Conservation (phyloP, 1,139 yeast species). For the Suhomyces chickasaworum region DNA sequence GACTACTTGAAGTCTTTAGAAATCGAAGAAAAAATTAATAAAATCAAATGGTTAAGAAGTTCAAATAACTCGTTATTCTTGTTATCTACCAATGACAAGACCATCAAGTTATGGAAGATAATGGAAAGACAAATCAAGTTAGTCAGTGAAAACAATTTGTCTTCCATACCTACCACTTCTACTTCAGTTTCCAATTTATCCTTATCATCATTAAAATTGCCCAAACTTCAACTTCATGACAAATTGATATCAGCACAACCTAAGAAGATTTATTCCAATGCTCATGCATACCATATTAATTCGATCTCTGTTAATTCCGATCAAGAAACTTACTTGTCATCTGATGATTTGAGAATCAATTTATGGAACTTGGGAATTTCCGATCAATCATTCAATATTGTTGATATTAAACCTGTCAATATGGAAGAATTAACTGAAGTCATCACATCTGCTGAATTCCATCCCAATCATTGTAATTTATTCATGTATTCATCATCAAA, state of each 20-base stretch:
- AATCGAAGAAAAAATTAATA: constrained; percentile 97
- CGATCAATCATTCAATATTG: constrained; percentile 94
- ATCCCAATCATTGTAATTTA: constrained; percentile 87
- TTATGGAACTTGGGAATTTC: constrained; percentile 95
- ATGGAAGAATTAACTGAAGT: constrained; percentile 99
- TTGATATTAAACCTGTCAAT: constrained; percentile 95
- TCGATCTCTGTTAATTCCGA: constrained; percentile 93
- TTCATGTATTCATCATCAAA: constrained; percentile 97
- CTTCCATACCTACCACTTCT: constrained; percentile 16
- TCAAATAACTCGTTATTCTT: constrained; percentile 86
- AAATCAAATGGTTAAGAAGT: constrained; percentile 93
- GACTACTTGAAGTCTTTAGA: constrained; percentile 94
- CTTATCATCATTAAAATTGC: constrained; percentile 60
- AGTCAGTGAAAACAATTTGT: constrained; percentile 80
- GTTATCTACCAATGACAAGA: constrained; percentile 92
- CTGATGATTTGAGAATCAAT: constrained; percentile 94
- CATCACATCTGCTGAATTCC: constrained; percentile 97
- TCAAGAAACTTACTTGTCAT: constrained; percentile 90
- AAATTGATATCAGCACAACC: constrained; percentile 95
- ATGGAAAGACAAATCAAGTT: constrained; percentile 89
- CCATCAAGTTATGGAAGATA: constrained; percentile 95
- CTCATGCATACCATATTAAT: constrained; percentile 97
- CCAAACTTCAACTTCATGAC: constrained; percentile 88
- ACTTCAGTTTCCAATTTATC: constrained; percentile 14
- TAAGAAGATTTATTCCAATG: constrained; percentile 86